Evolutionary conservation across 2,329 filamentous ascomycete species (phyloP).

Genomic region (Penicillium thymicola): DNA sequence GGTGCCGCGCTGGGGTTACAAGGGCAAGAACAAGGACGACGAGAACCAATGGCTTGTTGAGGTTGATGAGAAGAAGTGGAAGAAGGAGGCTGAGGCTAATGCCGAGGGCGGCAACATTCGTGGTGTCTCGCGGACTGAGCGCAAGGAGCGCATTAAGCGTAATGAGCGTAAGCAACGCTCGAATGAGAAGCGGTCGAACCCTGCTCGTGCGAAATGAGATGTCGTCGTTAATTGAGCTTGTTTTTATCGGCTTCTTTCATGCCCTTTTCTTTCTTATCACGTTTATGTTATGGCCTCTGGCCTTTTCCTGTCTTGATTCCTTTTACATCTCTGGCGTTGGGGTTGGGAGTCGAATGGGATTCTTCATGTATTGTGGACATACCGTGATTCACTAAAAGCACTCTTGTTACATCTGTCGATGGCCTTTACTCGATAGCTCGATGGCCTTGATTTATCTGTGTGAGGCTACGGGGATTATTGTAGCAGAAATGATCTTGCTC

Average conservation of each 20-base stretch:
- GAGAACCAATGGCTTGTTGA: conserved; percentile 89
- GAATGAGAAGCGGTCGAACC: conserved; percentile 55
- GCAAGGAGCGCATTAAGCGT: conserved; percentile 60
- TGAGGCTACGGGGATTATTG: conserved; percentile 1
- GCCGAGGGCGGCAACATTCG: conserved; percentile 62
- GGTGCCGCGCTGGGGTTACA: conserved; percentile 93
- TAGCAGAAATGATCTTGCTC: conserved; percentile 16
- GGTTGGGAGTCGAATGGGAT: conserved; percentile 22
- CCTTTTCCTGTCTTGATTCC: conserved; percentile 13
- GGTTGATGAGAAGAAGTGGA: conserved; percentile 74
- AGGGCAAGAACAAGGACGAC: conserved; percentile 80
- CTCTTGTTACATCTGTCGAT: conserved; percentile 16
- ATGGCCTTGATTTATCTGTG: neutral
- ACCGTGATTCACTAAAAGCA: conserved; percentile 23
- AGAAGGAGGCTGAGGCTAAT: conserved; percentile 59
- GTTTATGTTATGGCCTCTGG: conserved; percentile 6
- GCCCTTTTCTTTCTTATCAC: conserved; percentile 1
- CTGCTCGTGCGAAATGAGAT: conserved; percentile 23
- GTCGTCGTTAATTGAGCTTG: conserved; percentile 18
- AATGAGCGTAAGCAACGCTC: conserved; percentile 66
- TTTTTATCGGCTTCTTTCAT: neutral
- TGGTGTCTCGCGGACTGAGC: conserved; percentile 64
- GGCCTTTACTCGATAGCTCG: neutral
- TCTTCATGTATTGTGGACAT: conserved; percentile 18
- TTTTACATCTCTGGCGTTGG: conserved; percentile 23